Base-by-base conservation (phyloP, 2,329 filamentous ascomycete species). In the Xylariaceae sp. region DNA sequence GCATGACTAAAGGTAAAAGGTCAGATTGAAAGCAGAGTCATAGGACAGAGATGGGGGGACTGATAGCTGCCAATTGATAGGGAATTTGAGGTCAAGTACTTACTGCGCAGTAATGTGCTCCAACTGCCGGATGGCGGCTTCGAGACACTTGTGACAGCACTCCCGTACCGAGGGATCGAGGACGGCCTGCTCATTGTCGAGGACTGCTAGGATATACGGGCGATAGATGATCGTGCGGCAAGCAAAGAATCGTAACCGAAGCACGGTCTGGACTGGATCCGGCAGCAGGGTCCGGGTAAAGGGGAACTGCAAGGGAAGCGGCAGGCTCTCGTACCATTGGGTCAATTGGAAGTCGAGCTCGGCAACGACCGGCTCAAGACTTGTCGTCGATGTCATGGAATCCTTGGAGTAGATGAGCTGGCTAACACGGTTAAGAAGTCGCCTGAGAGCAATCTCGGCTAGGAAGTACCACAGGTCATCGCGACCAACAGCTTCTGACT, bases 391-490 rank as follows among this genome's bases (percentile, higher is more conserved):
- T 13, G 86, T 82, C 72, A 86, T 84, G 2, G 85, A 87, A 68
- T 88, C 85, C 68, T 89, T 88, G 52, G 87, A 88, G 72, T 92
- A 92, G 63, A 92, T 88, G 67, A 91, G 83, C 70, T 91, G 88
- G 75, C 87, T 90, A 68, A 90, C 88, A 60, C 88, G 82, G 71
- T 92, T 92, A 66, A 93, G 80, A 2, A 94, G 81, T 58, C 90
- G 80, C 51, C 89, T 83, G 10, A 94, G 77, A 3, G 89, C 89
- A 63, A 94, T 92, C 69, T 93, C 89, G 44, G 90, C 89, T 35
- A 93, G 77, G 67, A 93, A 93, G 70, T 94, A 94, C 89, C 90
- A 93, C 11, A 93, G 77, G 60, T 93, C 89, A 67, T 93, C 90
- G 53, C 85, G 82, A 10, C 88, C 88, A 6, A 85, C 83, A 5